phyloP scores from a whole-genome alignment of 2,329 filamentous ascomycete species.

The Onygena corvina region DNA sequence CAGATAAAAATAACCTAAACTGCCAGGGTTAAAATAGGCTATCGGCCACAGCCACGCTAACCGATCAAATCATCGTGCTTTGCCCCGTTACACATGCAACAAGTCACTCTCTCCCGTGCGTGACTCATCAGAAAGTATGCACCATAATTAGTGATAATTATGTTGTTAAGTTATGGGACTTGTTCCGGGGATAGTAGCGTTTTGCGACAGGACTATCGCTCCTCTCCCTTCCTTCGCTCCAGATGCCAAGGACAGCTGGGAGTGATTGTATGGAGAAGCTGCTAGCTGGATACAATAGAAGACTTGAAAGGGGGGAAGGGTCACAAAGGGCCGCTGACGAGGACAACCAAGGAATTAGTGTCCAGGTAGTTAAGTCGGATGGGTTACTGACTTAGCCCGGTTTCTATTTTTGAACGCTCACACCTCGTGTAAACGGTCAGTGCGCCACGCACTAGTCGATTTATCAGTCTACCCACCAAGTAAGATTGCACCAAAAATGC shows the following conservation, averaged over 20 bases:
- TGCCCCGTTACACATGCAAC: constrained; percentile 1
- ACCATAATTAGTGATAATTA: constrained; percentile 6
- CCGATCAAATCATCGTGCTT: not conserved
- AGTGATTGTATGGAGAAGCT: too few relatives aligned
- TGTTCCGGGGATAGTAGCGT: not conserved
- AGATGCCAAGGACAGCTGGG: too few relatives aligned
- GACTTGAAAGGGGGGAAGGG: too few relatives aligned
- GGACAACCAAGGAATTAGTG: too few relatives aligned
- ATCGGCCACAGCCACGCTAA: constrained; percentile 1
- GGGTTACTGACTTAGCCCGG: too few relatives aligned
- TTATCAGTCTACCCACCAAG: not conserved
- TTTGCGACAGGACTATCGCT: too few relatives aligned
- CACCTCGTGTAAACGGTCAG: not conserved
- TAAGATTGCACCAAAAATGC: not conserved
- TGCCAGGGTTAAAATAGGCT: constrained; percentile 3
- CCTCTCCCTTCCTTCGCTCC: too few relatives aligned
- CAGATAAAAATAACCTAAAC: constrained; percentile 6
- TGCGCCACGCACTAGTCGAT: too few relatives aligned
- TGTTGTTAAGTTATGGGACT: constrained; percentile 1
- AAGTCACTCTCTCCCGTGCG: constrained; percentile 1
- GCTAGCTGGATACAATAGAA: too few relatives aligned
- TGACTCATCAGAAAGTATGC: constrained; percentile 7
- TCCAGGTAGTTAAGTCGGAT: too few relatives aligned
- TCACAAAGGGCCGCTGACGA: too few relatives aligned
- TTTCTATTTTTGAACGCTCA: not conserved